Conservation (phyloP, 768 basidiomycete genomes). For the Heimioporus sp. region DNA sequence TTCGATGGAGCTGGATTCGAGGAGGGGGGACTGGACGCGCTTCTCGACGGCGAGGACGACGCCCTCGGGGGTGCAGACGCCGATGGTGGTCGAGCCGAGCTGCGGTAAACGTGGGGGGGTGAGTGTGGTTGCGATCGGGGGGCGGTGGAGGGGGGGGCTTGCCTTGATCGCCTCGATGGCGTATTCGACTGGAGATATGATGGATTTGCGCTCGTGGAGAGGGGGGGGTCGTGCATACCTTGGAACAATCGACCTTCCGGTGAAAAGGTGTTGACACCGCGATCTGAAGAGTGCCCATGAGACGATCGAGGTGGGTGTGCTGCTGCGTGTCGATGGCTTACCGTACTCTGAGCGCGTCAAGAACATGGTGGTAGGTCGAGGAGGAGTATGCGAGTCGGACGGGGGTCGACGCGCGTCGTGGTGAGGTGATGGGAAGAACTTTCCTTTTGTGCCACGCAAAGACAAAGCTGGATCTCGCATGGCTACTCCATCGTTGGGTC, state of each 20-base stretch:
- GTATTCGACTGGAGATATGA: constrained; percentile 77
- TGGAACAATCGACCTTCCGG: constrained; percentile 98
- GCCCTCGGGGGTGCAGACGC: constrained; percentile 87
- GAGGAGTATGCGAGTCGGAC: no score
- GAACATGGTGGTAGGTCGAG: constrained; percentile 57
- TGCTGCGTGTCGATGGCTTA: constrained; percentile 23
- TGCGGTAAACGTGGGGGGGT: constrained; percentile 36
- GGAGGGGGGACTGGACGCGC: constrained; percentile 93
- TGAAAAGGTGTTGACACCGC: constrained; percentile 98
- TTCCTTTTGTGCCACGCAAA: constrained; percentile 18
- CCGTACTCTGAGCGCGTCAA: constrained; percentile 96
- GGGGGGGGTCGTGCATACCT: constrained; percentile 48
- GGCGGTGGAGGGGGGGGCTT: neutral
- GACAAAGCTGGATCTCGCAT: neutral
- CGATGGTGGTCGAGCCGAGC: constrained; percentile 98
- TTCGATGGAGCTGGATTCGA: constrained; percentile 94
- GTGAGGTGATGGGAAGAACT: constrained; percentile 26
- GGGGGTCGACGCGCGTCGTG: constrained; percentile 32
- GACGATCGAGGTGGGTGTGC: neutral
- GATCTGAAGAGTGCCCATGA: constrained; percentile 51
- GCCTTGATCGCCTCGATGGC: constrained; percentile 99
- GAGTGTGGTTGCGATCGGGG: constrained; percentile 3
- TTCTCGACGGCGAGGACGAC: constrained; percentile 97
- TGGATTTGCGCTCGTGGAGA: neutral
- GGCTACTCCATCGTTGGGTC: constrained; percentile 19